Evolutionary conservation across 495 filamentous ascomycete genomes (phyloP), one percentile per base, ranked within the genome.

Genomic region (Parachaetomium inaequale): DNA sequence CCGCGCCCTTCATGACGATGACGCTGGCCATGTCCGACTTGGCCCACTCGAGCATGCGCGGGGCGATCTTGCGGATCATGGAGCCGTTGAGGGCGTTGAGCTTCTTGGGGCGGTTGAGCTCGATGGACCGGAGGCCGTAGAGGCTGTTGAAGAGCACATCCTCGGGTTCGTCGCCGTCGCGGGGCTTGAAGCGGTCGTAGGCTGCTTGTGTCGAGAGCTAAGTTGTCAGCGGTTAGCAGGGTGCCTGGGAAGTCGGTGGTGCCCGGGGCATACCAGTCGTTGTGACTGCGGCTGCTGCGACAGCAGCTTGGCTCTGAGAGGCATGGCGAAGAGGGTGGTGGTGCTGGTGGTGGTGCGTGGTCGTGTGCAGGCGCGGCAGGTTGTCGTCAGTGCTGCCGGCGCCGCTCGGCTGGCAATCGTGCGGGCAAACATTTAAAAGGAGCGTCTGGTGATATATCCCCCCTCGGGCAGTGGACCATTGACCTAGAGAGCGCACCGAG

Each of bases 21-120:
- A 97, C 86, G 76, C 93, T 95, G 62, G 94, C 92, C 68, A 98
- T 79, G 68, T 94, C 85, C 38, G 93, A 98, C 72, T 95, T 94
- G 72, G 89, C 82, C 91, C 91, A 98, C 81, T 97, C 92, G 77
- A 87, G 81, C 63, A 98, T 71, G 51, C 95, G 83, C 26, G 92
- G 90, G 50, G 90, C 73, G 64, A 98, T 97, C 78, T 98, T 98
- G 58, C 88, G 83, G 36, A 85, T 89, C 94, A 98, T 98, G 60
- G 92, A 96, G 47, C 85, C 88, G 72, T 96, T 89, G 63, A 98
- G 83, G 32, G 92, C 87, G 74, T 98, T 98, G 65, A 90, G 80
- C 78, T 96, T 96, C 67, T 81, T 81, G 14, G 93, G 94, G 31
- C 94, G 86, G 80, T 98, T 98, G 62, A 98, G 89, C 77, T 96